Base-by-base conservation (phyloP, 306 rosid genomes). In the Rosa lucieae region DNA sequence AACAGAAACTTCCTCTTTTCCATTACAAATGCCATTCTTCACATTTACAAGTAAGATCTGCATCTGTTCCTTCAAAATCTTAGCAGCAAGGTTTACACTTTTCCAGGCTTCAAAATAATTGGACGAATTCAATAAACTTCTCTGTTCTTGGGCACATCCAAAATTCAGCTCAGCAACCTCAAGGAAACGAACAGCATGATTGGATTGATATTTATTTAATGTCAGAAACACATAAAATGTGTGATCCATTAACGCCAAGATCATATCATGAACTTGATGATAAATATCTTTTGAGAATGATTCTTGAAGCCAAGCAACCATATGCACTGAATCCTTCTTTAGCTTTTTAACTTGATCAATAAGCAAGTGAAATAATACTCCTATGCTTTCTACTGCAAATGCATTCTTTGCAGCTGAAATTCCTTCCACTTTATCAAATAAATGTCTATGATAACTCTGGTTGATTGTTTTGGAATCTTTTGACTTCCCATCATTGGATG, bases 381-480 rank as follows among this genome's bases (percentile, higher is more conserved):
- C 97, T 18, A 92, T 48, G 83, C 88, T 87, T 82, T 87, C 79
- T 86, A 89, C 80, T 80, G 92, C 96, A 79, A 72, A 78, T 72
- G 78, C 83, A 61, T 89, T 92, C 85, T 88, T 89, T 44, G 77
- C 81, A 76, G 88, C 82, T 66, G 84, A 83, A 81, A 86, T 76
- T 76, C 70, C 86, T 78, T 85, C 88, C 84, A 89, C 72, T 44
- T 76, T 88, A 58, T 90, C 91, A 83, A 95, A 95, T 68, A 92
- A 79, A 88, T 95, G 96, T 82, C 91, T 89, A 81, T 89, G 97
- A 84, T 91, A 95, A 86, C 98, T 91, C 86, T 82, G 81, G 65
- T 90, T 84, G 61, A 66, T 80, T 63, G 84, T 77, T 84, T 84
- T 89, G 29, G 88, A 70, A 75, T 88, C 89, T 52, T 80, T 76